Percentiles rank a stretch among this genome's conserved stretches.
phyloP scores from a whole-genome alignment of 2,329 filamentous ascomycete species.

The Dactylellina leptospora region DNA sequence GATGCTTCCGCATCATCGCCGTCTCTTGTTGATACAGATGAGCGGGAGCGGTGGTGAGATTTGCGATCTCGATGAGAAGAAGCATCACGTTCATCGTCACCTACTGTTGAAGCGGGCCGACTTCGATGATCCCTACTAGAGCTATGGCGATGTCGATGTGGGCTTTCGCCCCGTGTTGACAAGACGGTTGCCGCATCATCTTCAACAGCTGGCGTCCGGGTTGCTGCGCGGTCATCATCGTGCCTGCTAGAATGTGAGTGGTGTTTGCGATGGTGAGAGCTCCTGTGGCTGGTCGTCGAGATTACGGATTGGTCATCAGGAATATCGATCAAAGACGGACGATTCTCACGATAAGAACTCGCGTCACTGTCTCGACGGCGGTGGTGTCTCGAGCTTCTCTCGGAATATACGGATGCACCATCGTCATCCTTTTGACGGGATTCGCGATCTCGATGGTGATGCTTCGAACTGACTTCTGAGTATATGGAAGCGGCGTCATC shows the following conservation, averaged over 20 bases:
- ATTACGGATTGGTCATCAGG: conserved; percentile 44
- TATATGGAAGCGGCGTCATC: conserved; percentile 39
- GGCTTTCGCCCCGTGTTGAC: conserved; percentile 46
- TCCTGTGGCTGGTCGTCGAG: conserved; percentile 37
- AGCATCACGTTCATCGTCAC: conserved; percentile 49
- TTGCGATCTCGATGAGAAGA: conserved; percentile 42
- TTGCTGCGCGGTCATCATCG: conserved; percentile 40
- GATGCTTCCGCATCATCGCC: conserved; percentile 21
- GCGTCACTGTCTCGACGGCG: conserved; percentile 18
- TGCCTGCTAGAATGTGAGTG: conserved; percentile 39
- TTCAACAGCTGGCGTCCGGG: conserved; percentile 32
- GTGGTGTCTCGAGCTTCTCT: conserved; percentile 1
- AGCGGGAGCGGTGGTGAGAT: conserved; percentile 48
- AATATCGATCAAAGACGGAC: conserved; percentile 40
- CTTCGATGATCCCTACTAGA: conserved; percentile 52
- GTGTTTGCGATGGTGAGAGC: conserved; percentile 44
- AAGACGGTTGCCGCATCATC: conserved; percentile 38
- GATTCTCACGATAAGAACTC: conserved; percentile 28
- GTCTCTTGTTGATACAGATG: conserved; percentile 43
- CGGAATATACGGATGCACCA: conserved; percentile 3
- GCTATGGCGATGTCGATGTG: conserved; percentile 47
- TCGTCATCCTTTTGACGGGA: conserved; percentile 34
- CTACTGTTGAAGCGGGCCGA: conserved; percentile 53
- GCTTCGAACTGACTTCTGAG: conserved; percentile 40
- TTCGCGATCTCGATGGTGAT: conserved; percentile 43